Evolutionary conservation across 129 eudicot genomes (phyloP).

Genomic region (Kitagawia praeruptora): DNA sequence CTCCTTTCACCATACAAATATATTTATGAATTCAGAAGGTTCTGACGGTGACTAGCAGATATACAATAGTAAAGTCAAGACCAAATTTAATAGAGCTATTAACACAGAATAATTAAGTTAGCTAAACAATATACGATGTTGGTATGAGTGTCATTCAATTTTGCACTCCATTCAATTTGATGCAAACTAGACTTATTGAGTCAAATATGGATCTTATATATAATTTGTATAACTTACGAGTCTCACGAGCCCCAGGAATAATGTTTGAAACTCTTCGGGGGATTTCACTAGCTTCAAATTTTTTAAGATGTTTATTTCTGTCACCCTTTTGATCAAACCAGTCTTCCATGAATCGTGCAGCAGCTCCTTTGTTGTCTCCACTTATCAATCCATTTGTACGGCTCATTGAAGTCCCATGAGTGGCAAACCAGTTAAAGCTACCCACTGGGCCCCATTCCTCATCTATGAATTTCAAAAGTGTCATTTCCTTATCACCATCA

Average conservation of each 20-base stretch:
- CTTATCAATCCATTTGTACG: conserved; percentile 87
- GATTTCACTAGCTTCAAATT: conserved; percentile 21
- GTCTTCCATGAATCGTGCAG: conserved; percentile 98
- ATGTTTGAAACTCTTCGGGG: conserved; percentile 79
- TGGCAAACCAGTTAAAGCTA: conserved; percentile 97
- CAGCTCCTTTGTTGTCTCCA: conserved; percentile 99
- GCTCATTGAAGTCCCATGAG: conserved; percentile 99
- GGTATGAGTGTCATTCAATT: neutral
- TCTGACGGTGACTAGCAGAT: neutral
- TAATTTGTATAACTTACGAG: conserved; percentile 42
- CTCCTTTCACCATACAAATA: neutral
- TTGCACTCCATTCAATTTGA: neutral
- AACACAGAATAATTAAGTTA: neutral
- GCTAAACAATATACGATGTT: neutral
- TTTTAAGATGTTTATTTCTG: conserved; percentile 20
- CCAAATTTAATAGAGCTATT: neutral
- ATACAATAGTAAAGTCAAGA: neutral
- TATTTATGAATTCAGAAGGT: neutral
- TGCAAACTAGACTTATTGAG: neutral
- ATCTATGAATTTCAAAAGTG: conserved; percentile 87
- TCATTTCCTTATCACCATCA: conserved; percentile 95
- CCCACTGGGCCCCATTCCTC: conserved; percentile 97
- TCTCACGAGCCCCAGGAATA: conserved; percentile 37
- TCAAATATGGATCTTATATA: neutral
- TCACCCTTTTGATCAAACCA: conserved; percentile 57